Conservation (phyloP, 768 basidiomycete genomes). For the Nidularia sp. region DNA sequence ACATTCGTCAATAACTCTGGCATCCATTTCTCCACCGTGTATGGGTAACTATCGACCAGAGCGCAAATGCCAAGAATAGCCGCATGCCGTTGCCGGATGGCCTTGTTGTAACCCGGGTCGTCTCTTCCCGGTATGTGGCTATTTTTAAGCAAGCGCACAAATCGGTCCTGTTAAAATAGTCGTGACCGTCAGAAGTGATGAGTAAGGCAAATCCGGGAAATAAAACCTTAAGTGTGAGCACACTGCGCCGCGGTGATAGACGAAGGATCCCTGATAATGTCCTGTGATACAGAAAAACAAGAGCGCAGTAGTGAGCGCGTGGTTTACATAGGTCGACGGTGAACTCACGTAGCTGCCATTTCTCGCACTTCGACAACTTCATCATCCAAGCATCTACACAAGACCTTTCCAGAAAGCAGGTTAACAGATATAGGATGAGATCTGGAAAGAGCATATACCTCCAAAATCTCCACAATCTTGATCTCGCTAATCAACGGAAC, state of each 20-base stretch:
- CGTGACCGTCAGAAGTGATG: conserved; percentile 1
- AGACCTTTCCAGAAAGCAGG: conserved; percentile 38
- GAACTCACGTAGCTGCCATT: conserved; percentile 76
- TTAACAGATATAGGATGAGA: neutral
- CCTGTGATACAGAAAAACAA: conserved; percentile 22
- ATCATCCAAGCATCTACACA: conserved; percentile 80
- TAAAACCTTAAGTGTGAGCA: conserved; percentile 65
- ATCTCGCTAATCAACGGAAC: conserved; percentile 74
- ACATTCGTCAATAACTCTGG: conserved; percentile 77
- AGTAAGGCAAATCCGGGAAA: neutral
- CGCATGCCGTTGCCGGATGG: conserved; percentile 79
- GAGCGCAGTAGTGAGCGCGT: no score
- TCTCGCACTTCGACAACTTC: conserved; percentile 88
- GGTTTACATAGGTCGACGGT: neutral
- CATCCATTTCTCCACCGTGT: conserved; percentile 94
- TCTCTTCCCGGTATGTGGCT: conserved; percentile 62
- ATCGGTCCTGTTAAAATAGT: conserved; percentile 54
- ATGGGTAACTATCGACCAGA: conserved; percentile 90
- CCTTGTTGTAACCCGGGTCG: conserved; percentile 61
- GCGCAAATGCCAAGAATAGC: conserved; percentile 94
- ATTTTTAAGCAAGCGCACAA: conserved; percentile 67
- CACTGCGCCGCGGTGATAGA: conserved; percentile 73
- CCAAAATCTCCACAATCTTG: conserved; percentile 75
- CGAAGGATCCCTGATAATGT: conserved; percentile 82
- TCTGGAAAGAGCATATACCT: conserved; percentile 37